Conservation (phyloP, 1,284 basidiomycete genomes). For the Sporisorium graminicola region DNA sequence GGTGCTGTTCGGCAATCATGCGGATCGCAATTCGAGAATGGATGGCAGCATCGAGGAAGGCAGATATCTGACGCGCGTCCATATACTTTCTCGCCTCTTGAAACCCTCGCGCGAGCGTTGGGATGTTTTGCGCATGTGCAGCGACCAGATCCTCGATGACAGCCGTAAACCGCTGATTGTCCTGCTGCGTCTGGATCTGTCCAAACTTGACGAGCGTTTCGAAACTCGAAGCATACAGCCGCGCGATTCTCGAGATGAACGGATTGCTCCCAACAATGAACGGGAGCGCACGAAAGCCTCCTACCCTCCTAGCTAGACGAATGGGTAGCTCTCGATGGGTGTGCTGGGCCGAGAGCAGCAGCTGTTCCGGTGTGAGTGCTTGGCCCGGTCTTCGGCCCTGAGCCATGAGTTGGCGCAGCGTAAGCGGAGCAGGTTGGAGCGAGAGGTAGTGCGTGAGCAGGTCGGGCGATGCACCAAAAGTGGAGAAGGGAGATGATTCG, state of each 20-base stretch:
- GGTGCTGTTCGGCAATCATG: slow-evolving; percentile 91
- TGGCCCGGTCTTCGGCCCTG: slow-evolving; percentile 59
- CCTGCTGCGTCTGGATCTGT: slow-evolving; percentile 75
- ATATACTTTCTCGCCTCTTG: slow-evolving; percentile 88
- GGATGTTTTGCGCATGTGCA: slow-evolving; percentile 86
- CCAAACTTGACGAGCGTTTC: slow-evolving; percentile 79
- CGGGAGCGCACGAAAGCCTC: slow-evolving; percentile 67
- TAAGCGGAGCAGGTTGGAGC: slow-evolving; percentile 59
- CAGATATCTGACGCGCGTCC: slow-evolving; percentile 79
- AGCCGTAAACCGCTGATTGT: slow-evolving; percentile 79
- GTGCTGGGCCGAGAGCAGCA: slow-evolving; percentile 62
- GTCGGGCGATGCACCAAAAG: slow-evolving; percentile 63
- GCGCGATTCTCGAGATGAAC: slow-evolving; percentile 81
- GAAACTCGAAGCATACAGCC: slow-evolving; percentile 82
- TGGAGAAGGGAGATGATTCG: slow-evolving; percentile 46
- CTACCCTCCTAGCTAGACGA: slow-evolving; percentile 65
- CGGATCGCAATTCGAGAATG: slow-evolving; percentile 87
- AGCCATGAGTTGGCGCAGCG: slow-evolving; percentile 60
- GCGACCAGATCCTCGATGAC: slow-evolving; percentile 80
- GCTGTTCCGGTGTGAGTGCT: slow-evolving; percentile 55
- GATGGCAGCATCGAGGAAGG: slow-evolving; percentile 86
- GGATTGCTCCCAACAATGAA: slow-evolving; percentile 89
- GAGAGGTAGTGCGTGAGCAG: slow-evolving; percentile 59
- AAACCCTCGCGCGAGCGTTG: slow-evolving; percentile 89
- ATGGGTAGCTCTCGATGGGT: slow-evolving; percentile 67